These are phyloP conservation scores for Fusarium sororula DNA, from an alignment of 2,329 filamentous ascomycete species.

Conservation along the genomic window DNA sequence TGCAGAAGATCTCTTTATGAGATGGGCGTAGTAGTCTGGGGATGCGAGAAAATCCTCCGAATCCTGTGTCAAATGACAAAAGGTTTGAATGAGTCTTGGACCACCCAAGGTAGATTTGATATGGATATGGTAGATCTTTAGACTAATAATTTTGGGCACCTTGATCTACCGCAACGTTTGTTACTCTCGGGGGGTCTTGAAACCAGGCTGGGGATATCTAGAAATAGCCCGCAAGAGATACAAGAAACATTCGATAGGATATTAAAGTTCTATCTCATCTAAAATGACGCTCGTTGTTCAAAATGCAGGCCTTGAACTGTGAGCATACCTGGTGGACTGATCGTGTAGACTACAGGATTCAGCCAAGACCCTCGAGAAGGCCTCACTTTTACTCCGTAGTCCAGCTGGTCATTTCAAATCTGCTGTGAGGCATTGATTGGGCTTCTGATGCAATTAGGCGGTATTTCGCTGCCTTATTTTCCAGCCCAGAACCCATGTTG, in stretches of 20 bases:
- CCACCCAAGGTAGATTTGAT: background rate
- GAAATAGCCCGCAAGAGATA: too few relatives aligned
- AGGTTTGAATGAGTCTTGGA: background rate
- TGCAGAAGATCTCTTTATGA: background rate
- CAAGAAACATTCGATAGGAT: background rate
- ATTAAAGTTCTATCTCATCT: background rate
- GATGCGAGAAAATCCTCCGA: background rate
- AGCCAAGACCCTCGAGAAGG: background rate
- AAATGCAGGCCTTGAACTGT: too few relatives aligned
- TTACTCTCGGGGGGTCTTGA: too few relatives aligned
- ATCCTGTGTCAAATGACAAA: background rate
- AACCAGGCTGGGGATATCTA: background rate
- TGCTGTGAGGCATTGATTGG: background rate
- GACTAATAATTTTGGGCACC: too few relatives aligned
- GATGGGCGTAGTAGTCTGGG: background rate
- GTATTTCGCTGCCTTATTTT: background rate
- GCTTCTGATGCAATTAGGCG: background rate
- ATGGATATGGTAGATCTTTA: background rate
- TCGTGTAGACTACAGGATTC: background rate
- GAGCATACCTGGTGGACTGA: background rate
- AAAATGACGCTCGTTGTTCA: background rate
- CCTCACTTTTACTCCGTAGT: background rate
- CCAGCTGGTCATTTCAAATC: background rate
- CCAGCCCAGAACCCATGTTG: background rate
- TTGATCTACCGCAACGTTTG: background rate